These are phyloP conservation scores for Pleurotus ostreatus DNA, from an alignment of 768 basidiomycete genomes.

Conservation along the genomic window DNA sequence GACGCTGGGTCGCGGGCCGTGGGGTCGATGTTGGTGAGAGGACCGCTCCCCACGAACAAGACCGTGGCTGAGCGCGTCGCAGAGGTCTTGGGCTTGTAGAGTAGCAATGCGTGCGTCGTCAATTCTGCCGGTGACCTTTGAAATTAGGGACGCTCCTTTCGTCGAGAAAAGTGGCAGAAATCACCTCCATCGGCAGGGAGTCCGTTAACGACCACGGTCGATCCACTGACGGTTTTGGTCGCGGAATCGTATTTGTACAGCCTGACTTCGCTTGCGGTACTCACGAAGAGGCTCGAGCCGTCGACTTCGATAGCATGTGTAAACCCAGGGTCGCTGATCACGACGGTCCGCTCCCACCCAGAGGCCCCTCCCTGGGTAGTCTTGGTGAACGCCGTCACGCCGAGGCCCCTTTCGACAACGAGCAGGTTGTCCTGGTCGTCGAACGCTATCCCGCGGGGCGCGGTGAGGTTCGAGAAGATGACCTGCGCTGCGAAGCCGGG, in stretches of 20 bases:
- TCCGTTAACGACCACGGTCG: conserved; percentile 22
- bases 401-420: conserved; percentile 38
- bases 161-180: neutral
- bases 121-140: conserved; percentile 28
- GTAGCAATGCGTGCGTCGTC: conserved; percentile 36
- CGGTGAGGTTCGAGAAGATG: conserved; percentile 36
- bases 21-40: conserved; percentile 35
- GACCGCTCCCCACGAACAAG: conserved; percentile 35
- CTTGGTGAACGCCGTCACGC: conserved; percentile 34
- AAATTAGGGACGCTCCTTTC: neutral
- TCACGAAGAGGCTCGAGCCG: conserved; percentile 30
- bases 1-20: conserved; percentile 38
- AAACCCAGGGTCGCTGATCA: conserved; percentile 29
- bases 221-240: conserved; percentile 21
- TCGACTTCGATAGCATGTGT: conserved; percentile 42
- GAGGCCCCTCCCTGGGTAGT: conserved; percentile 11
- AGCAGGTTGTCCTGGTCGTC: conserved; percentile 34
- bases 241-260: conserved; percentile 31
- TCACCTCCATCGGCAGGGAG: conserved; percentile 37
- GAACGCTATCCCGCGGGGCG: conserved; percentile 37
- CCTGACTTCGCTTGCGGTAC: conserved; percentile 30
- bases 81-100: conserved; percentile 19
- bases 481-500: conserved; percentile 30
- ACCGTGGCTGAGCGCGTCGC: conserved; percentile 7
- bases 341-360: conserved; percentile 35